These are phyloP conservation scores for Lachancea mirantina DNA, from an alignment of 805 yeast species.

Conservation along the genomic window DNA sequence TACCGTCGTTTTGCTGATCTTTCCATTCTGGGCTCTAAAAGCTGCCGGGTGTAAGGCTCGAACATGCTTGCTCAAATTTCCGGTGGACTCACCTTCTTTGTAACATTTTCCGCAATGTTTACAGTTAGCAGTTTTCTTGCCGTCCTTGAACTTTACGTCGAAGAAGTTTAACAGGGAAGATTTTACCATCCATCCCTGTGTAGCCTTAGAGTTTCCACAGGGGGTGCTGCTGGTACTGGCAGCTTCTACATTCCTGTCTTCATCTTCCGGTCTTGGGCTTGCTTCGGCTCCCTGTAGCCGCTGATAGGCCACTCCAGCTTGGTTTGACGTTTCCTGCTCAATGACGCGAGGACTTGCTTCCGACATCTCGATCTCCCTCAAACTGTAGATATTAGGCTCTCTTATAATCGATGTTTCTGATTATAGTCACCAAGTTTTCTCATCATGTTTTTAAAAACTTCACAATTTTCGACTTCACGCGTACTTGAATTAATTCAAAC, in stretches of 20 bases:
- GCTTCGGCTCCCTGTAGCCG: conserved; percentile 3
- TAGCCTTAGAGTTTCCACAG: background rate
- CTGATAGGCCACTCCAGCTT: conserved; percentile 1
- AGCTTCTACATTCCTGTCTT: conserved; percentile 1
- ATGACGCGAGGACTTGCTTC: background rate
- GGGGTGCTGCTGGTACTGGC: conserved; percentile 1
- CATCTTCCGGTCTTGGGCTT: background rate
- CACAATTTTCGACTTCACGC: too few relatives aligned
- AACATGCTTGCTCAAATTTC: conserved; percentile 5
- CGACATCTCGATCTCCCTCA: conserved; percentile 1
- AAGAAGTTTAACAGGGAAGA: conserved; percentile 4
- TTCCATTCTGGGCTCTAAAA: conserved; percentile 1
- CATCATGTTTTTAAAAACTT: too few relatives aligned
- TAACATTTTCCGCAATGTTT: conserved; percentile 4
- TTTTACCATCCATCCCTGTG: conserved; percentile 7
- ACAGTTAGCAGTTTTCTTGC: conserved; percentile 2
- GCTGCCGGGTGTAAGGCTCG: conserved; percentile 6
- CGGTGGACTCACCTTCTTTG: conserved; percentile 5
- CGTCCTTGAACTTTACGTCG: conserved; percentile 1
- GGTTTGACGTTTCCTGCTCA: conserved; percentile 2
- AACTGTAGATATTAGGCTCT: background rate
- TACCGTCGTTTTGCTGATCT: background rate
- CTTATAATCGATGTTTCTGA: too few relatives aligned
- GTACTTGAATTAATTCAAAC: too few relatives aligned
- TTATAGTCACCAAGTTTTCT: too few relatives aligned